Base-by-base conservation (phyloP, 306 rosid species). In the Elaeagnus macrophylla region DNA sequence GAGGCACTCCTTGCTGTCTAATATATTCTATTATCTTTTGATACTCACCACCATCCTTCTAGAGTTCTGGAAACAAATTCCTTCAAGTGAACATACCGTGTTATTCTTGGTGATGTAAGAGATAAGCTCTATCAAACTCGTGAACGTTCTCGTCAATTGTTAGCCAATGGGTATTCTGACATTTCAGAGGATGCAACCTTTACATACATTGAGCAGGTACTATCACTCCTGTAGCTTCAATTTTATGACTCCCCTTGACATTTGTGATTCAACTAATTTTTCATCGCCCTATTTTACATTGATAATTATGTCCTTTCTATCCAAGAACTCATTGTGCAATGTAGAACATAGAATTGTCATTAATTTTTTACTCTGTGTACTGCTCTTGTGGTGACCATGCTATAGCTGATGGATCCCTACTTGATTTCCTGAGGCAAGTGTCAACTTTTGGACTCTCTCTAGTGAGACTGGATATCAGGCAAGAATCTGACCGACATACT, bases 11-110 rank as follows among this genome's bases (percentile, higher is more conserved):
- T 12, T 40, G 37, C 15, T 8, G 11, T 25, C 18, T 32, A 9
- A 57, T 45, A 10, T 51, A 52, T 12, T 36, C 32, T 48, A 13
- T 67, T 37, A 51, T 11, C 41, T n/a, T 44, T 18, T 51, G 40
- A 1, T 36, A 51, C 42, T 59, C 41, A 53, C 63, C 56, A 48
- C 47, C 54, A 54, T 48, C 37, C 15, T 58, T 57, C 48, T 54
- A 93, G 99, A 93, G 37, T 93, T 93, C 60, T 93, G 99, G 99
- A 93, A 93, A 60, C 86, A 77, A 70, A 40, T 87, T 68, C 99
- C 99, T 36, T 42, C 75, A 57, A 93, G 57, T 64, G 99, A 93
- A 60, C 99, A 5, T 93, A 93, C 69, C 95, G 99, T 64, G 99
- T 93, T 48, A 43, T 93, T 48, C 89, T 93, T 14, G 99, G 96